phyloP scores from a whole-genome alignment of 345 rosid species.

The Sisymbrium irio region DNA sequence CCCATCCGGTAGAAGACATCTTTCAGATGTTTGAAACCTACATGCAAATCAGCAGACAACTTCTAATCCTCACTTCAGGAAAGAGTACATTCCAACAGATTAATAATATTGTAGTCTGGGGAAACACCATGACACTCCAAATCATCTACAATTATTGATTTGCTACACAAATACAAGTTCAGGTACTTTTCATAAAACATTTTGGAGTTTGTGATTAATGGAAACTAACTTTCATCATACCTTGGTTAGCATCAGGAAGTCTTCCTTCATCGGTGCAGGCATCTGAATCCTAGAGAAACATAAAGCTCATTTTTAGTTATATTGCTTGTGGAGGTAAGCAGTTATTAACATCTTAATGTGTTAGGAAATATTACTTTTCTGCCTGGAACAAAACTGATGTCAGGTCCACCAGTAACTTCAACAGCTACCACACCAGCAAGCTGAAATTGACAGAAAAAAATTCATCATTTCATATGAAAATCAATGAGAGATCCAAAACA shows the following conservation, averaged over 20 bases:
- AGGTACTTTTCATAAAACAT: neutral
- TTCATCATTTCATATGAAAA: neutral
- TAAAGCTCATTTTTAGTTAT: neutral
- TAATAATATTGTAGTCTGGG: neutral
- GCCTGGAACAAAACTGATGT: constrained; percentile 76
- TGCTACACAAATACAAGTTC: neutral
- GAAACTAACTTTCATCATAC: constrained; percentile 29
- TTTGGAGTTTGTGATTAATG: neutral
- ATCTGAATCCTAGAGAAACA: constrained; percentile 54
- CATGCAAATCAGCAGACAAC: constrained; percentile 6
- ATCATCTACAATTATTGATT: neutral
- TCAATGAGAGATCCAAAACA: neutral
- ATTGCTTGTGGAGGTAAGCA: constrained; percentile 1
- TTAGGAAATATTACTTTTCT: constrained; percentile 50
- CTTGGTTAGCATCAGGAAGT: constrained; percentile 82
- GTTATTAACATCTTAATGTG: neutral
- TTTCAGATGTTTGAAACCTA: constrained; percentile 70
- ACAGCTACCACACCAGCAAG: constrained; percentile 94
- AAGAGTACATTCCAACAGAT: neutral
- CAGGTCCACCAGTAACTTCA: constrained; percentile 91
- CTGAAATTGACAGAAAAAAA: constrained; percentile 35
- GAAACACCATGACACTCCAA: neutral
- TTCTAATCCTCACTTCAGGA: neutral
- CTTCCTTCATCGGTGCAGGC: constrained; percentile 69
- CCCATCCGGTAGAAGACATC: constrained; percentile 85